phyloP scores from a whole-genome alignment of 1,139 yeast species.

The Wickerhamiella infanticola region DNA sequence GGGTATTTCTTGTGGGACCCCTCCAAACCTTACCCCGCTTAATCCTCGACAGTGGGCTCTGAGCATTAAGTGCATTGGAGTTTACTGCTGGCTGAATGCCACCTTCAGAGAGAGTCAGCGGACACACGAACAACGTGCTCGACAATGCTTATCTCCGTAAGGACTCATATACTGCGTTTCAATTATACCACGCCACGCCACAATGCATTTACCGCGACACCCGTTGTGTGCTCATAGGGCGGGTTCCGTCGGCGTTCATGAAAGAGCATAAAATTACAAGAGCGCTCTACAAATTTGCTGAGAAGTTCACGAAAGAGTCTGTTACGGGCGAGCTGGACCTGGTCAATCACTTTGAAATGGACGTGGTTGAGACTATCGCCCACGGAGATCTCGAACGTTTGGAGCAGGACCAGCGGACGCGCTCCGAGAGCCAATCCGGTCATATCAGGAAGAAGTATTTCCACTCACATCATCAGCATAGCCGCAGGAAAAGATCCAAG shows the following conservation, averaged over 20 bases:
- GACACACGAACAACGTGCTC: too few species aligned
- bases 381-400: neutral
- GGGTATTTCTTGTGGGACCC: too few species aligned
- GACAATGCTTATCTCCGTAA: constrained; percentile 3
- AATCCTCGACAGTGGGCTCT: too few species aligned
- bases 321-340: neutral
- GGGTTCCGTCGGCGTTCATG: neutral
- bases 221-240: neutral
- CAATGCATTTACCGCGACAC: neutral
- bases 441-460: neutral
- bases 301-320: neutral
- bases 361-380: neutral
- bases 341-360: neutral
- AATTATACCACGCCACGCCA: constrained; percentile 31
- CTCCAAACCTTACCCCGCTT: too few species aligned
- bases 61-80: too few species aligned
- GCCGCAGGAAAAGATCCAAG: neutral
- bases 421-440: neutral
- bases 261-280: neutral
- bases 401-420: too few species aligned
- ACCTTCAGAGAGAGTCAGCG: too few species aligned
- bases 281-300: neutral
- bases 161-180: constrained; percentile 47
- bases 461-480: neutral
- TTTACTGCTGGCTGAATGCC: too few species aligned